phyloP scores from a whole-genome alignment of 305 asterid genomes.

The Solanum hybrid region DNA sequence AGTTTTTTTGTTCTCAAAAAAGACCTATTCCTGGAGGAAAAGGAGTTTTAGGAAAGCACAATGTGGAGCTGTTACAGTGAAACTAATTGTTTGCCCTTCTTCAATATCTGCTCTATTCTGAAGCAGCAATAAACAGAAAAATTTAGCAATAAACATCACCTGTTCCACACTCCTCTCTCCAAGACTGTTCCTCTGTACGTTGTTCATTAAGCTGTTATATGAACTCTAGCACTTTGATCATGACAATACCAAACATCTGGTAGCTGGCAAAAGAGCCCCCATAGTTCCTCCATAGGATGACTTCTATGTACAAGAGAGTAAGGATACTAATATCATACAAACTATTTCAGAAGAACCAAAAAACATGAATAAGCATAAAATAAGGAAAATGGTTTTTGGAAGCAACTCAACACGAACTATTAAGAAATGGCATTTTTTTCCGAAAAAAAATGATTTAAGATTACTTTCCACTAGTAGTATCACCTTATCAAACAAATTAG shows the following conservation, averaged over 20 bases:
- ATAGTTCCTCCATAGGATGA: conserved; percentile 3
- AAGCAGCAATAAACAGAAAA: conserved; percentile 1
- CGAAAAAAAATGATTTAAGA: background rate
- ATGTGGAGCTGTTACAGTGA: background rate
- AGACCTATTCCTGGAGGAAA: background rate
- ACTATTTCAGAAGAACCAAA: background rate
- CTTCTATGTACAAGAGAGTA: background rate
- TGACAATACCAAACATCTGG: conserved; percentile 15
- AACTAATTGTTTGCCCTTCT: background rate
- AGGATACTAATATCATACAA: background rate
- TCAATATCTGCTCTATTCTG: background rate
- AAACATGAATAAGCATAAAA: background rate
- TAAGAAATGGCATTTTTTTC: background rate
- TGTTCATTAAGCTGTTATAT: conserved; percentile 43
- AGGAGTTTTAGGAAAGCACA: background rate
- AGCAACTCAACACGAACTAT: background rate
- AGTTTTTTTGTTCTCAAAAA: background rate
- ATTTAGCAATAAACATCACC: conserved; percentile 22
- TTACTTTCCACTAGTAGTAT: background rate
- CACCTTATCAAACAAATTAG: background rate
- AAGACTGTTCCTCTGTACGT: conserved; percentile 28
- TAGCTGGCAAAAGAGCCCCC: conserved; percentile 3
- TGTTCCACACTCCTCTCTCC: conserved; percentile 46
- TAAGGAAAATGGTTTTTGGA: background rate
- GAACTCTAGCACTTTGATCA: conserved; percentile 18